phyloP scores from a whole-genome alignment of 805 yeast species.

The Candida dajiaensis region DNA sequence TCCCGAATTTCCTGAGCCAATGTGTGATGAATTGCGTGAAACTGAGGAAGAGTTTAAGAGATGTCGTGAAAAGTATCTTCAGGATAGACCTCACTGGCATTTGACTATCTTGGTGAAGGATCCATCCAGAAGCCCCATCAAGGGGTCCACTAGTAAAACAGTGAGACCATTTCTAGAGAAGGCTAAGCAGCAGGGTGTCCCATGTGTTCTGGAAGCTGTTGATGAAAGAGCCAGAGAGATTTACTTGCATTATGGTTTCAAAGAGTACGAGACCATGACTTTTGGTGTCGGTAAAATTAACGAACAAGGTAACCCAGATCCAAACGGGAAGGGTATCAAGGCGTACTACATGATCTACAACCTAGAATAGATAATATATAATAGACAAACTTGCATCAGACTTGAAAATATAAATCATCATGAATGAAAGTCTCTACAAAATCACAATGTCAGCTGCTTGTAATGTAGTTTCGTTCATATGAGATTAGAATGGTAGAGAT shows the following conservation, averaged over 20 bases:
- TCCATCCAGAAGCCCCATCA: constrained; percentile 1
- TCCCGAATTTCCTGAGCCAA: constrained; percentile 5
- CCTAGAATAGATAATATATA: neutral
- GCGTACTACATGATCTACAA: constrained; percentile 14
- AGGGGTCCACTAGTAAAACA: constrained; percentile 8
- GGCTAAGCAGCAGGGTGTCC: constrained; percentile 4
- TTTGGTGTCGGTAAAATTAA: constrained; percentile 6
- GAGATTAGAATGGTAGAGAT: too few species aligned
- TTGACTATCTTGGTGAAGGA: constrained; percentile 9
- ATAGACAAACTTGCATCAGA: neutral
- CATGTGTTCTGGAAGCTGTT: constrained; percentile 11
- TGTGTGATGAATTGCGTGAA: constrained; percentile 2
- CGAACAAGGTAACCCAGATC: constrained; percentile 5
- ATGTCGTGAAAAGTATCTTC: constrained; percentile 2
- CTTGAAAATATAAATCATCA: too few species aligned
- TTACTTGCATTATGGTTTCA: constrained; percentile 11
- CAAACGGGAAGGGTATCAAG: constrained; percentile 8
- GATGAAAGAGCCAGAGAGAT: constrained; percentile 9
- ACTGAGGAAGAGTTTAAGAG: constrained; percentile 3
- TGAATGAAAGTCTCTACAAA: too few species aligned
- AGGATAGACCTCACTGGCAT: constrained; percentile 7
- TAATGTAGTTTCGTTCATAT: too few species aligned
- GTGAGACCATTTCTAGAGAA: constrained; percentile 9
- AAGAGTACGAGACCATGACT: constrained; percentile 1
- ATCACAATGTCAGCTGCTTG: too few species aligned